A percentile compares a stretch with the other conserved stretches of the same genome.
Conservation (phyloP, 306 rosid species). For the Cucumis cinereus region DNA sequence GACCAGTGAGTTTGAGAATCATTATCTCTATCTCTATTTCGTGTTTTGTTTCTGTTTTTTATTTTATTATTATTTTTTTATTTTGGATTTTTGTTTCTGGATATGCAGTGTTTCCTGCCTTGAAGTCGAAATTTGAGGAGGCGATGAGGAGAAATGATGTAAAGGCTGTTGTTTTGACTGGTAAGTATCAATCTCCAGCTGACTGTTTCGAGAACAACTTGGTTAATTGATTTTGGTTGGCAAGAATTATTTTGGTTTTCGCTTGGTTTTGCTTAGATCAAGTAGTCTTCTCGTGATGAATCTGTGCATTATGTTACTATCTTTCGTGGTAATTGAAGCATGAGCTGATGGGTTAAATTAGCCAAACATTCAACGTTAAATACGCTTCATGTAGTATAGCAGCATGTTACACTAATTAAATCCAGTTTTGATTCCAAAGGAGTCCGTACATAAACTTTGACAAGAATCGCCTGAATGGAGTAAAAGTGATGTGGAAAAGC, state of each 20-base stretch:
- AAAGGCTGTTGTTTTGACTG: conserved; percentile 78
- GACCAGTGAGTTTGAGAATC: conserved; percentile 27
- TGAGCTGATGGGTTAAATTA: background rate
- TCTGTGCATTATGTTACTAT: background rate
- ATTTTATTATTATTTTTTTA: too few relatives aligned
- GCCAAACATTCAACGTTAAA: background rate
- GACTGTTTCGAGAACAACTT: background rate
- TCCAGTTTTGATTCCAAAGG: background rate
- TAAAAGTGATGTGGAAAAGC: background rate
- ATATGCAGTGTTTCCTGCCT: conserved; percentile 36
- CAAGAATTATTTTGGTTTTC: background rate
- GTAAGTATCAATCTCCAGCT: conserved; percentile 21
- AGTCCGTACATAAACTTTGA: background rate
- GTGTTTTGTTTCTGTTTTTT: background rate
- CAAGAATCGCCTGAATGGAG: background rate
- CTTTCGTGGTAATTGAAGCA: background rate
- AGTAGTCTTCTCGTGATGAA: background rate
- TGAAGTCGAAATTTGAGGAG: conserved; percentile 67
- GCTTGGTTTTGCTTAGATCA: background rate
- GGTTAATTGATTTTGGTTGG: background rate
- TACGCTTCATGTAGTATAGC: background rate
- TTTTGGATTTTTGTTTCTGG: conserved; percentile 8
- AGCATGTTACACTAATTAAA: background rate
- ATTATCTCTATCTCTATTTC: background rate
- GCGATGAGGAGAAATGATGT: conserved; percentile 75